Base-by-base conservation (phyloP, 179 eudicot species). In the Pouteria campechiana region DNA sequence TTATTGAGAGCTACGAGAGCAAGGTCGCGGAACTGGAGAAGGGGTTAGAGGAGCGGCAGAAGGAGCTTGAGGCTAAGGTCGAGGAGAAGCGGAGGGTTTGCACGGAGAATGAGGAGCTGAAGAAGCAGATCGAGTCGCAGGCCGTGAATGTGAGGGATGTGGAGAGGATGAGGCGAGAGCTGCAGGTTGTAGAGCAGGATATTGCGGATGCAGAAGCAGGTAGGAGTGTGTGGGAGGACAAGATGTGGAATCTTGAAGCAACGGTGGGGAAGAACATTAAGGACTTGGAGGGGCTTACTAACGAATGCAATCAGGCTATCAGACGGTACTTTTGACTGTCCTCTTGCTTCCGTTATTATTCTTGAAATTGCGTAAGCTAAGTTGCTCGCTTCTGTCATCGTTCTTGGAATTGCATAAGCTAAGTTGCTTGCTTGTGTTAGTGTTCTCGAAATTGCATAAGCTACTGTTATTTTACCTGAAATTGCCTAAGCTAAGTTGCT, bases 161-260 rank as follows among this genome's bases (percentile, higher is more conserved):
- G 2, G 98, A 81, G 67, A 79, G 95, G 73, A 90, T 90, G 94
- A 86, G 68, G 69, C 67, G 82, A 49, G 96, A 90, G 57, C 37
- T 86, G 58, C 67, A 55, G 67, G 78, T 76, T 9, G 76, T 77
- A 43, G 96, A 90, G 74, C 70, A 83, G 59, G 94, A 86, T 37
- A 79, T 87, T 32, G 78, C 47, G 50, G 92, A 82, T 31, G 69
- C 78, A 9, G 98, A 90, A 54, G 52, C 61, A 23, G 66, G 65
- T 6, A 64, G 87, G 56, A 85, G 46, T 54, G 61, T 63, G 0
- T 79, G 87, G 94, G 98, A 90, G 69, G 96, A 82, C 61, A 86
- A 79, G 78, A 58, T 62, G 18, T 90, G 96, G 92, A 81, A 75
- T 51, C 73, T 86, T 48, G 82, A 86, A 46, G 42, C 67, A 21